Conservation (phyloP, 1,139 yeast species). For the Pichia sp. region DNA sequence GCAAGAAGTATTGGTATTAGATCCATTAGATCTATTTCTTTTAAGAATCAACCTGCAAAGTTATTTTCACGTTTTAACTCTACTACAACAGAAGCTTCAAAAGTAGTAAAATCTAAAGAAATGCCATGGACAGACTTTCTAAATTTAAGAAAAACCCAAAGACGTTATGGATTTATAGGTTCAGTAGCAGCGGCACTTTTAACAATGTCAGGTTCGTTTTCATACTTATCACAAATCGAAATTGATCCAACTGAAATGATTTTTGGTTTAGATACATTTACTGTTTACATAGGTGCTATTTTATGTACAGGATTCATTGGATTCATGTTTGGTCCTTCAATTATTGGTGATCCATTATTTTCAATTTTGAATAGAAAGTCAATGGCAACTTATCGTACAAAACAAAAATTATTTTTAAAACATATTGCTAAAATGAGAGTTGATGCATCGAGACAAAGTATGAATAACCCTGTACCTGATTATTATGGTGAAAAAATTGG, state of each 20-base stretch:
- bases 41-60: conserved; percentile 1
- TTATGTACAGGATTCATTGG: conserved; percentile 71
- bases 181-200: conserved; percentile 59
- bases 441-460: conserved; percentile 88
- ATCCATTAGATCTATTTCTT: conserved; percentile 3
- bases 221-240: conserved; percentile 69
- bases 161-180: conserved; percentile 59
- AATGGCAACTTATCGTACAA: conserved; percentile 43
- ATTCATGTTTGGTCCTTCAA: conserved; percentile 68
- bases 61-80: conserved; percentile 13
- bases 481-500: conserved; percentile 95
- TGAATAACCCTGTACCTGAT: conserved; percentile 94
- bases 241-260: conserved; percentile 74
- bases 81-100: conserved; percentile 7
- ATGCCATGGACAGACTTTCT: conserved; percentile 78
- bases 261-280: conserved; percentile 81
- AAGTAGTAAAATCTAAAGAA: conserved; percentile 14
- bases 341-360: conserved; percentile 68
- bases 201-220: conserved; percentile 71
- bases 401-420: conserved; percentile 67
- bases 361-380: conserved; percentile 44
- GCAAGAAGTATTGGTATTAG: conserved; percentile 11
- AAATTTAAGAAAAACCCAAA: conserved; percentile 65
- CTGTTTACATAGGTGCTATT: conserved; percentile 65
- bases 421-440: conserved; percentile 76